Conservation (phyloP, 1,139 yeast species). For the Yamadazyma jaroonii region DNA sequence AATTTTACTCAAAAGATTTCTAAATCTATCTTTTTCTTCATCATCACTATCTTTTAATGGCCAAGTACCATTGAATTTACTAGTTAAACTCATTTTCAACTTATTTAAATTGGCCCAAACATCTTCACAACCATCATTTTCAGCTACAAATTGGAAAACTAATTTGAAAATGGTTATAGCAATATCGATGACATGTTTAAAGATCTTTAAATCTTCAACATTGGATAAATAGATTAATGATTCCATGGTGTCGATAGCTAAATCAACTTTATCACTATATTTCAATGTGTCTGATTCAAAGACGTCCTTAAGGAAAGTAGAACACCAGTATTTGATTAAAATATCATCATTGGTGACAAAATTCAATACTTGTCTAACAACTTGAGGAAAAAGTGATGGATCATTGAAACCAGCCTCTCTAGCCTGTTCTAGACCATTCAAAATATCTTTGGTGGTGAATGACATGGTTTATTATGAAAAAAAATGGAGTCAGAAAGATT, state of each 20-base stretch:
- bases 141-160: slow-evolving; percentile 42
- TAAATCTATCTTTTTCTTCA: slow-evolving; percentile 46
- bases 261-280: slow-evolving; percentile 35
- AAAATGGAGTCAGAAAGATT: too few species aligned
- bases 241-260: slow-evolving; percentile 41
- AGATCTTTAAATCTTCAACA: slow-evolving; percentile 27
- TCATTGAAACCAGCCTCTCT: slow-evolving; percentile 45
- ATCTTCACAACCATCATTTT: slow-evolving; percentile 41
- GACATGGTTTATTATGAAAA: not conserved
- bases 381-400: slow-evolving; percentile 49
- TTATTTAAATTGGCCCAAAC: slow-evolving; percentile 43
- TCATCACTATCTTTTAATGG: slow-evolving; percentile 48
- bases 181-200: slow-evolving; percentile 33
- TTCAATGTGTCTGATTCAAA: slow-evolving; percentile 28
- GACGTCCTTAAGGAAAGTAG: slow-evolving; percentile 43
- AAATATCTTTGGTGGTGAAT: slow-evolving; percentile 18
- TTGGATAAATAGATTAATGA: slow-evolving; percentile 28
- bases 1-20: slow-evolving; percentile 56
- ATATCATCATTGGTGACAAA: slow-evolving; percentile 34
- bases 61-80: slow-evolving; percentile 34
- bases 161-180: slow-evolving; percentile 35
- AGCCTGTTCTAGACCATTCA: slow-evolving; percentile 51
- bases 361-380: slow-evolving; percentile 50
- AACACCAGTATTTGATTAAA: slow-evolving; percentile 45
- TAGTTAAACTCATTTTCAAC: slow-evolving; percentile 37